These are phyloP conservation scores for Naganishia kalamii DNA, from an alignment of 768 basidiomycete genomes.

Conservation along the genomic window DNA sequence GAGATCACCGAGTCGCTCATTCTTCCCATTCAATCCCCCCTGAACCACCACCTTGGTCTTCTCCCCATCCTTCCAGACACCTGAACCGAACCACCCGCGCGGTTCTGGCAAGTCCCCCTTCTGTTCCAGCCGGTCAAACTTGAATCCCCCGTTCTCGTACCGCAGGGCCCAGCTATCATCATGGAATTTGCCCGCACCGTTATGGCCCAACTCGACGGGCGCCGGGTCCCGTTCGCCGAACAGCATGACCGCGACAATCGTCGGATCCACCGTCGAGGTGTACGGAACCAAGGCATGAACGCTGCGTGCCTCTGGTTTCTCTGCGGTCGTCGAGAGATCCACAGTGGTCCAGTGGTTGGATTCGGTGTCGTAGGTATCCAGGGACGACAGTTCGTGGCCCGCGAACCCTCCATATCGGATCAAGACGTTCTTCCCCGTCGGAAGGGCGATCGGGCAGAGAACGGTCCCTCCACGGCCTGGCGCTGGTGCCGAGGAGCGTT, in stretches of 20 bases:
- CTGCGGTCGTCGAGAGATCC: not conserved
- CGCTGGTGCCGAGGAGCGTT: slow-evolving; percentile 41
- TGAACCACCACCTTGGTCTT: slow-evolving; percentile 43
- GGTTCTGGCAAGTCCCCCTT: slow-evolving; percentile 36
- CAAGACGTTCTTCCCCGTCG: slow-evolving; percentile 32
- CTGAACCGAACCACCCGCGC: slow-evolving; percentile 51
- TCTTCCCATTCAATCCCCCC: slow-evolving; percentile 50
- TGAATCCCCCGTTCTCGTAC: slow-evolving; percentile 23
- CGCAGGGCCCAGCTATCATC: slow-evolving; percentile 48
- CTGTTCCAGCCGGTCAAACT: not conserved
- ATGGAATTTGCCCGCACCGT: slow-evolving; percentile 49
- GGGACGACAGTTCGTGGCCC: slow-evolving; percentile 44
- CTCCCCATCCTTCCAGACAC: slow-evolving; percentile 29
- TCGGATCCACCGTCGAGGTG: slow-evolving; percentile 20
- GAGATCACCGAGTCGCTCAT: slow-evolving; percentile 49
- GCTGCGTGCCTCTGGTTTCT: slow-evolving; percentile 45
- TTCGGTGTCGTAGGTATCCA: slow-evolving; percentile 47
- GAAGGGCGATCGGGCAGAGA: slow-evolving; percentile 40
- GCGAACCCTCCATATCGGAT: slow-evolving; percentile 49
- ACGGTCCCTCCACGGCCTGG: slow-evolving; percentile 50
- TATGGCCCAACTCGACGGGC: slow-evolving; percentile 45
- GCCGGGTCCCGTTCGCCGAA: slow-evolving; percentile 48
- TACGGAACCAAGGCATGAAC: slow-evolving; percentile 48
- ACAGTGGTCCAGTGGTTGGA: slow-evolving; percentile 1
- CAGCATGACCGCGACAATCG: slow-evolving; percentile 43